Evolutionary conservation across 345 rosid species (phyloP), one percentile per base, ranked within the genome.

Genomic region (Brassica cretica): DNA sequence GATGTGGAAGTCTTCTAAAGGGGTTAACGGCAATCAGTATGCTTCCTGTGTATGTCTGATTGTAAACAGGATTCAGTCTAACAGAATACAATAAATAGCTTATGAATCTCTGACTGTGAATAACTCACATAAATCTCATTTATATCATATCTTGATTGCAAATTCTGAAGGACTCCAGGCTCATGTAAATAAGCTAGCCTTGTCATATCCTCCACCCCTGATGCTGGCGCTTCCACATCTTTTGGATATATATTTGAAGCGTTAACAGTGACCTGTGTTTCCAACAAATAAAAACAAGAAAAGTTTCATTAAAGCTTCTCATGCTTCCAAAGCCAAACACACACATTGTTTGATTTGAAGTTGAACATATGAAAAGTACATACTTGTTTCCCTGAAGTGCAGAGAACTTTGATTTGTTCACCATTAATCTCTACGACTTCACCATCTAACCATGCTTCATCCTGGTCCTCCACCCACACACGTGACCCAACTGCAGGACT

Each of bases 191-290:
- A 95, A 84, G 99, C 93, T 64, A 95, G 89, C 81, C 89, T 93
- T 56, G 99, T 95, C 99, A 95, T 95, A 76, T 95, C 99, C 81
- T 95, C 99, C 84, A 95, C 98, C 41, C 98, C 97, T 71, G 97
- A 90, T 8, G 91, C 86, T 35, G 98, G 99, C 10, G 90, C 92
- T 83, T 93, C 97, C 0, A 87, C 75, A 83, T 95, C 99, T 84
- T 90, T 93, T 14, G 96, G 90, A 76, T 91, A 90, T 3, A 85
- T 87, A 85, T 78, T 85, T 6, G 96, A 91, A 75, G 88, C 87
- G 85, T 91, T 91, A 35, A 85, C 90, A 74, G 56, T 73, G 53
- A 92, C 96, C 99, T 94, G 80, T 30, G 24, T 9, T 64, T 77
- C 61, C 39, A 72, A 10, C 16, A 12, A 32, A 18, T 1, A 49